Conservation (phyloP, 768 basidiomycete species). For the Trametes sanguinea region DNA sequence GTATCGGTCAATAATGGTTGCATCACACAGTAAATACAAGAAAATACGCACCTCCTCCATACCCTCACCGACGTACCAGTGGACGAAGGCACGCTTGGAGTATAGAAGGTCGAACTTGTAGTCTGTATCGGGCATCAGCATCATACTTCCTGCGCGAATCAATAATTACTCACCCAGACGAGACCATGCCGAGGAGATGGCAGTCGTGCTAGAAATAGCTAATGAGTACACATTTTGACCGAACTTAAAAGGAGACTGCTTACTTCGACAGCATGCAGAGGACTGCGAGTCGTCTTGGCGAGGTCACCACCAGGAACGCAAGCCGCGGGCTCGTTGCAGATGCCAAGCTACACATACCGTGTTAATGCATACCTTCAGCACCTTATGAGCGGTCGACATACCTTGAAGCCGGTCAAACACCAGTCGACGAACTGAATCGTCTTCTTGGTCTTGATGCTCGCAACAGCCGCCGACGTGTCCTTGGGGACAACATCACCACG, state of each 20-base stretch:
- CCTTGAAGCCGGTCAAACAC: slow-evolving; percentile 97
- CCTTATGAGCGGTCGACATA: slow-evolving; percentile 22
- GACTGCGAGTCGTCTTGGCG: slow-evolving; percentile 88
- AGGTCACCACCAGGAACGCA: slow-evolving; percentile 93
- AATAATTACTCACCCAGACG: slow-evolving; percentile 58
- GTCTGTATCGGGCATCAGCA: slow-evolving; percentile 47
- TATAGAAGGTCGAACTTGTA: slow-evolving; percentile 99
- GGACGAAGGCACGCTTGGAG: slow-evolving; percentile 90
- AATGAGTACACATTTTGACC: not conserved
- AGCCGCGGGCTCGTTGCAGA: slow-evolving; percentile 96
- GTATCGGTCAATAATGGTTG: slow-evolving; percentile 16
- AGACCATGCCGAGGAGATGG: slow-evolving; percentile 93
- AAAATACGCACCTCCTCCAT: slow-evolving; percentile 82
- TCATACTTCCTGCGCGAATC: too few species aligned
- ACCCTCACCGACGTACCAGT: slow-evolving; percentile 98
- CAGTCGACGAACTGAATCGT: slow-evolving; percentile 99
- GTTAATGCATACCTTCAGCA: too few species aligned
- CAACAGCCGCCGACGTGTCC: slow-evolving; percentile 91
- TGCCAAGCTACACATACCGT: slow-evolving; percentile 63
- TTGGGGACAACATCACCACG: slow-evolving; percentile 97
- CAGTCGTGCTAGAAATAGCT: slow-evolving; percentile 65
- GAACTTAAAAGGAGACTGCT: not conserved
- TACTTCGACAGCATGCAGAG: slow-evolving; percentile 97
- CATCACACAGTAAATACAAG: not conserved
- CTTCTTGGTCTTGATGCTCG: slow-evolving; percentile 94